These are phyloP conservation scores for Cyclocybe aegerita DNA, from an alignment of 768 basidiomycete genomes.

Conservation along the genomic window DNA sequence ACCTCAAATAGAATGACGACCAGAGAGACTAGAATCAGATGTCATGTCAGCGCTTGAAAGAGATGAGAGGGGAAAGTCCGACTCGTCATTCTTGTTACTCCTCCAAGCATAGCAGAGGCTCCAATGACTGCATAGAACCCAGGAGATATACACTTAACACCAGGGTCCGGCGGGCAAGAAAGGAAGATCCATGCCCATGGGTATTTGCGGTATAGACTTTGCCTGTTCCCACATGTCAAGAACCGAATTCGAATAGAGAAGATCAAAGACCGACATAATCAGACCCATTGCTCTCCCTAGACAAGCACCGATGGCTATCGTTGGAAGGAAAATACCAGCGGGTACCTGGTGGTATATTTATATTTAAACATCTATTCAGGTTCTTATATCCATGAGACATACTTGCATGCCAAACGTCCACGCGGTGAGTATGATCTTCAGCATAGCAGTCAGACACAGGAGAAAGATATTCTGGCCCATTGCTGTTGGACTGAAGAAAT, in stretches of 20 bases:
- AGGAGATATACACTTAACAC: constrained; percentile 67
- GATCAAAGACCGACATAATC: constrained; percentile 46
- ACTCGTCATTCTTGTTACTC: constrained; percentile 80
- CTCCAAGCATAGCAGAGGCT: constrained; percentile 73
- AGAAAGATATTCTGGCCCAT: constrained; percentile 69
- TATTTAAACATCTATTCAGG: not conserved
- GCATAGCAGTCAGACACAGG: constrained; percentile 56
- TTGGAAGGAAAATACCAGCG: constrained; percentile 75
- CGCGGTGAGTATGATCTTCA: constrained; percentile 64
- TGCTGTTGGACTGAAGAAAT: constrained; percentile 53
- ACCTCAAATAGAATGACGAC: constrained; percentile 80
- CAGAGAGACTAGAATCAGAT: constrained; percentile 53
- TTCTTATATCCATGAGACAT: constrained; percentile 4
- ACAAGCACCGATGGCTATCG: constrained; percentile 73
- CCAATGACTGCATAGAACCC: constrained; percentile 80
- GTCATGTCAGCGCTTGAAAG: constrained; percentile 1
- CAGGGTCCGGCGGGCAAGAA: constrained; percentile 71
- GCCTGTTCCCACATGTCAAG: constrained; percentile 35
- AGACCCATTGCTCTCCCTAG: constrained; percentile 71
- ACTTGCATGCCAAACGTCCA: constrained; percentile 86
- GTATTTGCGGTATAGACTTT: constrained; percentile 65
- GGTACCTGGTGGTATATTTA: constrained; percentile 49
- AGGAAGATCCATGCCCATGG: constrained; percentile 70
- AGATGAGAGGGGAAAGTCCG: constrained; percentile 18
- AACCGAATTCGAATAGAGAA: not conserved